These are phyloP conservation scores for Trypanosoma caninum DNA, from an alignment of 208 protist species.

Conservation along the genomic window DNA sequence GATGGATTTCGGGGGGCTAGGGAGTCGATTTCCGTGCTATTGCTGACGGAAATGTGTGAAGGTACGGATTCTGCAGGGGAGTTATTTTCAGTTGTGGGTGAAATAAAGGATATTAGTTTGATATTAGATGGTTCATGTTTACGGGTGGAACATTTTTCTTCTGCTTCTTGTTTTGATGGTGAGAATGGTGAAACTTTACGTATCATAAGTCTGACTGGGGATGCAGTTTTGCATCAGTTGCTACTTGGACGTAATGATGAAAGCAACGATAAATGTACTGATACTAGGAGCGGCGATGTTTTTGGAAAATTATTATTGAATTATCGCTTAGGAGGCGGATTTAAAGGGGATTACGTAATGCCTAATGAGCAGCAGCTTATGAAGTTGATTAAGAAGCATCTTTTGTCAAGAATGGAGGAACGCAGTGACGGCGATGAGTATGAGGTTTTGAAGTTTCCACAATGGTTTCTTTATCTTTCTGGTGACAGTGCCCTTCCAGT, in stretches of 20 bases:
- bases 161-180: neutral
- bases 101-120: neutral
- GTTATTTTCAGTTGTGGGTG: neutral
- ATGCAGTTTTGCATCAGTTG: conserved; percentile 1
- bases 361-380: conserved; percentile 1
- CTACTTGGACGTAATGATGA: neutral
- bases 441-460: neutral
- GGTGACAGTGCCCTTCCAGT: conserved; percentile 8
- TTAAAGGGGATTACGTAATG: neutral
- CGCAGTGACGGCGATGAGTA: too few relatives aligned
- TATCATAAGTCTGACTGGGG: neutral
- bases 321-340: neutral
- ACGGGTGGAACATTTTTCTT: neutral
- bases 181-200: neutral
- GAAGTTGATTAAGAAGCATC: conserved; percentile 2
- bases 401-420: neutral
- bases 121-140: conserved; percentile 1
- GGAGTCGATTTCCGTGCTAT: conserved; percentile 1
- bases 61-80: neutral
- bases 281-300: too few relatives aligned
- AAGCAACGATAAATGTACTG: neutral
- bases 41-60: neutral
- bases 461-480: conserved; percentile 10
- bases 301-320: too few relatives aligned
- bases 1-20: neutral